These are phyloP conservation scores for Epichloe sp. DNA, from an alignment of 2,329 filamentous ascomycete genomes.

Conservation along the genomic window DNA sequence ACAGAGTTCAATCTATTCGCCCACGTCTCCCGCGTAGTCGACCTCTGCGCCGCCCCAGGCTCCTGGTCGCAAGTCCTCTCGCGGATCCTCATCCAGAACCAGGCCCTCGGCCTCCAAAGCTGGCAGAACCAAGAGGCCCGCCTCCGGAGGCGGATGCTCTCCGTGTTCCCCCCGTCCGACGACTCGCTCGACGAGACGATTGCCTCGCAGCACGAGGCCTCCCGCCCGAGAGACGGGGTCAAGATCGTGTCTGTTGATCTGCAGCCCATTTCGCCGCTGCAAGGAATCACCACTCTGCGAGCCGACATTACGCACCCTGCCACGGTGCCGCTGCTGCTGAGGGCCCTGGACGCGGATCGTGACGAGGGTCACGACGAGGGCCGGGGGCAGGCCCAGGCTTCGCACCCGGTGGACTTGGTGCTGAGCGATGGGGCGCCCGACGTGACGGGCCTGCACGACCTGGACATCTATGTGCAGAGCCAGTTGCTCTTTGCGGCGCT, in stretches of 20 bases:
- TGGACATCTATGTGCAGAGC: slow-evolving; percentile 96
- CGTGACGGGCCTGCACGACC: slow-evolving; percentile 89
- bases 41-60: slow-evolving; percentile 88
- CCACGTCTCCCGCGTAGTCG: slow-evolving; percentile 81
- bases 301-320: slow-evolving; percentile 97
- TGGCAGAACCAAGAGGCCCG: slow-evolving; percentile 75
- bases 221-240: slow-evolving; percentile 50
- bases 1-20: slow-evolving; percentile 86
- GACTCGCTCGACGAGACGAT: background rate
- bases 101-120: slow-evolving; percentile 72
- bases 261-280: slow-evolving; percentile 87
- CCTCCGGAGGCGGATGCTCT: slow-evolving; percentile 48
- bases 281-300: slow-evolving; percentile 82
- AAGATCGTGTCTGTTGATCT: slow-evolving; percentile 94
- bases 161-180: slow-evolving; percentile 24
- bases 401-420: slow-evolving; percentile 79
- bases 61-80: slow-evolving; percentile 97
- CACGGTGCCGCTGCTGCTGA: slow-evolving; percentile 78
- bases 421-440: slow-evolving; percentile 93
- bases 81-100: slow-evolving; percentile 81
- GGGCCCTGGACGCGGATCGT: slow-evolving; percentile 65
- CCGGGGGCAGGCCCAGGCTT: slow-evolving; percentile 27
- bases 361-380: slow-evolving; percentile 23
- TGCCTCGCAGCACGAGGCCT: slow-evolving; percentile 1
- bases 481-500: slow-evolving; percentile 90